Percentiles rank a stretch among this genome's conserved stretches.
Evolutionary conservation across 2,329 filamentous ascomycete genomes (phyloP).

Genomic region (Annulohypoxylon truncatum): DNA sequence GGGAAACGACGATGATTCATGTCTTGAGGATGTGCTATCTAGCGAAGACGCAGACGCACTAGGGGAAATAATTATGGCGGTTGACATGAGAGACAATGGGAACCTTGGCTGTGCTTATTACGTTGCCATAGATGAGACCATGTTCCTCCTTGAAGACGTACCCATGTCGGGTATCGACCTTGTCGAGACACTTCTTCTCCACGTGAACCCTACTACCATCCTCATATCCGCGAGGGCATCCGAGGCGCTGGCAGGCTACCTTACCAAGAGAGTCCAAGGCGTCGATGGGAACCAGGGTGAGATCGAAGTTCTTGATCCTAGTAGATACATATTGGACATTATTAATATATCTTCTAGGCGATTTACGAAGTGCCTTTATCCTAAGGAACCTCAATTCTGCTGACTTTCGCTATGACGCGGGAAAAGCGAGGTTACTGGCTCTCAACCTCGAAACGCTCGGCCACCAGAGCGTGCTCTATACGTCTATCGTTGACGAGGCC

Average conservation of each 20-base stretch:
- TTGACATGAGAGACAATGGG: constrained; percentile 77
- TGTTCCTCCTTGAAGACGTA: constrained; percentile 83
- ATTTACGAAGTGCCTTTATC: constrained; percentile 56
- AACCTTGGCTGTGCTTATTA: constrained; percentile 89
- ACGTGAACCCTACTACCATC: constrained; percentile 66
- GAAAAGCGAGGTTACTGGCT: constrained; percentile 72
- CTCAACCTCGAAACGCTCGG: constrained; percentile 64
- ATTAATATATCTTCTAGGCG: constrained; percentile 48
- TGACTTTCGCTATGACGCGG: constrained; percentile 77
- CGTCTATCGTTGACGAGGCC: constrained; percentile 64
- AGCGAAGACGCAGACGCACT: constrained; percentile 53
- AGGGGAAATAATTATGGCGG: constrained; percentile 81
- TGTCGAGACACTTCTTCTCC: constrained; percentile 69
- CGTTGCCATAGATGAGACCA: constrained; percentile 72
- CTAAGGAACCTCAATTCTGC: constrained; percentile 75
- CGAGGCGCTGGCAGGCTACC: constrained; percentile 53
- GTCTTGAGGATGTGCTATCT: constrained; percentile 26
- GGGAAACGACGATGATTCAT: constrained; percentile 37
- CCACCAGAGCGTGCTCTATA: constrained; percentile 69
- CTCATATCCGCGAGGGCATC: constrained; percentile 63
- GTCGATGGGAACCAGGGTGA: constrained; percentile 47
- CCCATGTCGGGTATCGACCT: constrained; percentile 74
- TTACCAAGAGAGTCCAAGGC: constrained; percentile 51
- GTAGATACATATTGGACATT: not conserved
- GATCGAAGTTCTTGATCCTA: not conserved